These are phyloP conservation scores for Chlorella sp. DNA, from an alignment of 139 green algal genomes.

Conservation along the genomic window DNA sequence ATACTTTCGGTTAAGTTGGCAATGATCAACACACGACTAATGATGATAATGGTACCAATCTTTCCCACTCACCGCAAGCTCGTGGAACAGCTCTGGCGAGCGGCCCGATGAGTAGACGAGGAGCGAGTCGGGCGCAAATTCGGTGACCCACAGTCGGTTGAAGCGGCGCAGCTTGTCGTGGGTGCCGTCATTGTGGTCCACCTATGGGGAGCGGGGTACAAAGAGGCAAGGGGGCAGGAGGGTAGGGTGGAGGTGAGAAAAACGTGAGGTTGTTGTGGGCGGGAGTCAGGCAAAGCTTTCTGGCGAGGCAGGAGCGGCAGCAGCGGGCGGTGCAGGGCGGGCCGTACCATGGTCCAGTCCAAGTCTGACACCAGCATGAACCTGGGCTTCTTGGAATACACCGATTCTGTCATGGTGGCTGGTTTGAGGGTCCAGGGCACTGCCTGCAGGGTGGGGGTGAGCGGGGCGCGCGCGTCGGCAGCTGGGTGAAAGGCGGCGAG, in stretches of 20 bases:
- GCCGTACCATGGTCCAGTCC: conserved; percentile 89
- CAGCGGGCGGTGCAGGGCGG: too few species aligned
- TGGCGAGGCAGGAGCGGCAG: too few species aligned
- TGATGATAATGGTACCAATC: too few species aligned
- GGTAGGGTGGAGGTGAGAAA: too few species aligned
- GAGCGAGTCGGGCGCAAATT: conserved; percentile 78
- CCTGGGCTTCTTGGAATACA: conserved; percentile 17
- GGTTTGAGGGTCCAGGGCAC: background rate
- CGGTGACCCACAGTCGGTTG: conserved; percentile 76
- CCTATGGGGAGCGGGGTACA: conserved; percentile 49
- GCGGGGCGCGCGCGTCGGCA: too few species aligned
- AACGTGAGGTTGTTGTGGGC: too few species aligned
- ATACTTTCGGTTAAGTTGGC: too few species aligned
- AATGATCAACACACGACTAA: too few species aligned
- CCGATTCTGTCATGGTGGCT: conserved; percentile 27
- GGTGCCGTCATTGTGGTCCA: conserved; percentile 79
- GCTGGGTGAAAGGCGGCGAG: too few species aligned
- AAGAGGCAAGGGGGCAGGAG: too few species aligned
- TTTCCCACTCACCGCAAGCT: conserved; percentile 74
- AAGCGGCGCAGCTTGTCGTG: conserved; percentile 77
- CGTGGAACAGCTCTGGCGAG: conserved; percentile 79
- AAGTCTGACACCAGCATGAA: conserved; percentile 90
- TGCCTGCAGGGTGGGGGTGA: too few species aligned
- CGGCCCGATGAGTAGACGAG: conserved; percentile 93
- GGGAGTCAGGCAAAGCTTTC: too few species aligned